Evolutionary conservation across 176 grass and related monocot species (phyloP), one percentile per base, ranked within the genome.

Genomic region (Secale cereale): DNA sequence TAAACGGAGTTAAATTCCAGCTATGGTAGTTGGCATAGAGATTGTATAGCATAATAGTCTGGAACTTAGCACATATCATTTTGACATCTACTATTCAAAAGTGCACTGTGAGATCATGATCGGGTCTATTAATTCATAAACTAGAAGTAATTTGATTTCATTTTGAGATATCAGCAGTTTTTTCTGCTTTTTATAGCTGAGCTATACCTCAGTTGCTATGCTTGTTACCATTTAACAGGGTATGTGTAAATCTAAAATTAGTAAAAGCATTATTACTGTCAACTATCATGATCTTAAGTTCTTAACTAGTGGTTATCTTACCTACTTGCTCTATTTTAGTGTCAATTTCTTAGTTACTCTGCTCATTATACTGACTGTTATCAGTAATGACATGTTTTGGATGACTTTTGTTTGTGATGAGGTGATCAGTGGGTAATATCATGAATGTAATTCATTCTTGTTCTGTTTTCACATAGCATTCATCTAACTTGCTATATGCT

Each of bases 311-410:
- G 20, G 50, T 86, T 29, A 77, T 14, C 81, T 86, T 26, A 54
- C 35, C 31, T 70, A 54, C 23, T 33, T 46, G 57, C 19, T 62
- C 28, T 43, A 71, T 72, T 64, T 73, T 25, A 35, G n/a, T 50
- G 62, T 48, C 11, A 69, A 69, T 85, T 78, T 72, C 54, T 59
- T 60, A 50, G 33, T 67, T 60, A 11, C 57, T 85, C 22, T 57
- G 1, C 80, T 28, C 67, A 74, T 22, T 52, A 15, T 82, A 25
- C 19, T 33, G 59, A 32, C 19, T 67, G 25, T 57, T 66, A 30
- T 65, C 27, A 0, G 69, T 90, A 39, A 22, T 6, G 60, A 4
- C 50, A 86, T 25, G 20, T 30, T 63, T 63, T 86, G 9, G 29
- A 81, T 78, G 52, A 30, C 52, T 82, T 82, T 4, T 74, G 48